These are phyloP conservation scores for Gaultheria prostrata DNA, from an alignment of 148 eudicot species.

Conservation along the genomic window DNA sequence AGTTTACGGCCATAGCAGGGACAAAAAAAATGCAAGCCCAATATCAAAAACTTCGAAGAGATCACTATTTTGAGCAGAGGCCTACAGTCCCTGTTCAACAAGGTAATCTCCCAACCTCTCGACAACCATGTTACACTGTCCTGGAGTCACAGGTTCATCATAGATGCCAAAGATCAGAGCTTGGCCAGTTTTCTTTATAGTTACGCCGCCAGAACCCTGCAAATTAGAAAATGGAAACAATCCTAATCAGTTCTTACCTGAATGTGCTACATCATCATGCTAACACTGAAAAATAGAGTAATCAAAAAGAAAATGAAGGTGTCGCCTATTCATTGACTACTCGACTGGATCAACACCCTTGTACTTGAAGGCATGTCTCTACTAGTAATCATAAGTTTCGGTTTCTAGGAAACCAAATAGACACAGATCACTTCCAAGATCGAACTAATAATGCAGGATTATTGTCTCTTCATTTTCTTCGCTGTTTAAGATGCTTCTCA, in stretches of 20 bases:
- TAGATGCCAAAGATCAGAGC: conserved; percentile 56
- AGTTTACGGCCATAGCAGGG: conserved; percentile 12
- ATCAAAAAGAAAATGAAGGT: not conserved
- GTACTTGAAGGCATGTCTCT: not conserved
- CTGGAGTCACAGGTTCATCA: conserved; percentile 59
- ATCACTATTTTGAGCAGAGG: conserved; percentile 1
- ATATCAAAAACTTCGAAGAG: not conserved
- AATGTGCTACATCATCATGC: too few relatives aligned
- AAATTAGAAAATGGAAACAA: not conserved
- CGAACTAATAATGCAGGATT: not conserved
- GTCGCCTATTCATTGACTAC: too few relatives aligned
- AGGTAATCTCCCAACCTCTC: conserved; percentile 64
- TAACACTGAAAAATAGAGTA: not conserved
- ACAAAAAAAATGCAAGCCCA: conserved; percentile 16
- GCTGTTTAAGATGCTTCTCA: not conserved
- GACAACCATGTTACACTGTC: conserved; percentile 65
- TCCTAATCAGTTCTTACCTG: not conserved
- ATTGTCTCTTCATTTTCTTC: not conserved
- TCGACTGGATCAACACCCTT: not conserved
- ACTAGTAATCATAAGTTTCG: not conserved
- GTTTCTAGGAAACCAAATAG: not conserved
- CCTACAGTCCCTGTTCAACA: conserved; percentile 48
- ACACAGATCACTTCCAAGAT: not conserved
- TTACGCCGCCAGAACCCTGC: conserved; percentile 56
- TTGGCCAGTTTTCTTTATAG: conserved; percentile 57